A percentile compares a stretch with the other conserved stretches of the same genome.
Conservation (phyloP, 1,139 yeast species). For the Geotrichum macrosporum region DNA sequence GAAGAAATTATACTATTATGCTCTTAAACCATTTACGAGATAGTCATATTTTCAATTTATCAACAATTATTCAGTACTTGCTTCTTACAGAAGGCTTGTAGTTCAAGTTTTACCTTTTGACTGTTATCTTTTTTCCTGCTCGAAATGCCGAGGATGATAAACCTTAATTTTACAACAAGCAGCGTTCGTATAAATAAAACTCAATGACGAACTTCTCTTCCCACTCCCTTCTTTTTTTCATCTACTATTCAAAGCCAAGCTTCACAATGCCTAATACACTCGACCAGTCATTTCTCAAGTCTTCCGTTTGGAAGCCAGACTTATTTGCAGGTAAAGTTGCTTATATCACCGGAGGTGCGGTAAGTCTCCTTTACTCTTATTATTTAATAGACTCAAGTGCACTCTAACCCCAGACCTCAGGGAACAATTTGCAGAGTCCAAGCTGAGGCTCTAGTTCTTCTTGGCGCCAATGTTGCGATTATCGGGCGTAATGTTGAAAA, state of each 20-base stretch:
- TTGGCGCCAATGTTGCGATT: slow-evolving; percentile 85
- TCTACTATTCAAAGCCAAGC: not conserved
- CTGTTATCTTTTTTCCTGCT: too few species aligned
- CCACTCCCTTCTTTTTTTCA: not conserved
- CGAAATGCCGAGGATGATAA: too few species aligned
- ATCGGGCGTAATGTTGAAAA: slow-evolving; percentile 69
- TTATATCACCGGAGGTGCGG: slow-evolving; percentile 88
- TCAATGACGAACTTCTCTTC: too few species aligned
- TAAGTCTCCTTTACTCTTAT: not conserved
- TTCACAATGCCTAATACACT: slow-evolving; percentile 20
- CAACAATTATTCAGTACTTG: too few species aligned
- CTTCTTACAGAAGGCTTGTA: too few species aligned
- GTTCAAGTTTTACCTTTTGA: too few species aligned
- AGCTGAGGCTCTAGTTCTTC: slow-evolving; percentile 69
- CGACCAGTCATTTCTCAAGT: slow-evolving; percentile 29
- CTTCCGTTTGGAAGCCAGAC: slow-evolving; percentile 49
- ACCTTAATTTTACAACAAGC: too few species aligned
- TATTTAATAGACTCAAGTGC: not conserved
- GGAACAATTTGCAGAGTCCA: slow-evolving; percentile 89
- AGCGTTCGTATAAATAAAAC: too few species aligned
- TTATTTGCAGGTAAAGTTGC: slow-evolving; percentile 78
- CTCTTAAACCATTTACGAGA: too few species aligned
- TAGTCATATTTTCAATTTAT: too few species aligned
- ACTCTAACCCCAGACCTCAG: slow-evolving; percentile 1
- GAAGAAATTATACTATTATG: too few species aligned